These are phyloP conservation scores for Colletotrichum brevisporum DNA, from an alignment of 2,329 filamentous ascomycete species.

Conservation along the genomic window DNA sequence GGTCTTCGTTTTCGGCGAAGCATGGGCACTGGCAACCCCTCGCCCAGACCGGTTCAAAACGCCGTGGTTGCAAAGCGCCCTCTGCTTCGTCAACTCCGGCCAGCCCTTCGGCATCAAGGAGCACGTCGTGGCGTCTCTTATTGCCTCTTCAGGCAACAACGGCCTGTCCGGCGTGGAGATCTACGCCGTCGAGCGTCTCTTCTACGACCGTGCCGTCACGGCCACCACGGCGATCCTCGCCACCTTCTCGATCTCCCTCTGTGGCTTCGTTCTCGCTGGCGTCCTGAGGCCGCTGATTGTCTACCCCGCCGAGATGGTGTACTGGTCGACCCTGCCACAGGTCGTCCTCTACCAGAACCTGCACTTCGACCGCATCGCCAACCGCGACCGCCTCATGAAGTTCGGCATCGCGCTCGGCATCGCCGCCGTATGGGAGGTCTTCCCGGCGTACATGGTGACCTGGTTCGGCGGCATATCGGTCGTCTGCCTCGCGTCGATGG, in stretches of 20 bases:
- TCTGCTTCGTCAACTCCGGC: slow-evolving; percentile 41
- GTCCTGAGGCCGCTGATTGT: slow-evolving; percentile 49
- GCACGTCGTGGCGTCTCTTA: slow-evolving; percentile 43
- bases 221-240: slow-evolving; percentile 47
- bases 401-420: slow-evolving; percentile 48
- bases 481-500: slow-evolving; percentile 62
- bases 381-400: slow-evolving; percentile 47
- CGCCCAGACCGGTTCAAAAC: slow-evolving; percentile 30
- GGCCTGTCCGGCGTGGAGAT: slow-evolving; percentile 43
- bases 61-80: slow-evolving; percentile 15
- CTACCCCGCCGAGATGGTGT: slow-evolving; percentile 51
- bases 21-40: slow-evolving; percentile 36
- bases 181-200: slow-evolving; percentile 43
- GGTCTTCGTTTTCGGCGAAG: slow-evolving; percentile 38
- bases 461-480: slow-evolving; percentile 56
- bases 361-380: slow-evolving; percentile 48
- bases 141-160: slow-evolving; percentile 43
- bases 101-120: slow-evolving; percentile 42
- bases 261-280: slow-evolving; percentile 49
- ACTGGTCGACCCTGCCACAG: slow-evolving; percentile 50
- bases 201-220: slow-evolving; percentile 41
- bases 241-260: slow-evolving; percentile 48
- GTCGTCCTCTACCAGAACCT: slow-evolving; percentile 52
- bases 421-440: slow-evolving; percentile 60
- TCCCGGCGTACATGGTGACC: slow-evolving; percentile 62